phyloP scores from a whole-genome alignment of 805 yeast species.

The Barnettozyma pratensis region DNA sequence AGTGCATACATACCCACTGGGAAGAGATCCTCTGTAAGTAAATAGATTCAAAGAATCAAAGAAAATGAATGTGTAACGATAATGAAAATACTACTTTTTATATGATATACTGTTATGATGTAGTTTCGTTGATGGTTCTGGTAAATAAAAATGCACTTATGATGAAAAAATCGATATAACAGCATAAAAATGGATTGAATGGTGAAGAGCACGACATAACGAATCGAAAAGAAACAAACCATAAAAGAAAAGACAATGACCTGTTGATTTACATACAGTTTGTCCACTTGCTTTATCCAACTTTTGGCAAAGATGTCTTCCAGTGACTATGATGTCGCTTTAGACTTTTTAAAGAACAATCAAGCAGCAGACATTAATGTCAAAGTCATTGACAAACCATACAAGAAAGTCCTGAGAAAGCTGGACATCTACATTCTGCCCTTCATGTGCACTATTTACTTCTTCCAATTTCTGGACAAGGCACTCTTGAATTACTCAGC shows the following conservation, averaged over 20 bases:
- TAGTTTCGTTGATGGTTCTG: not conserved
- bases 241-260: too few relatives aligned
- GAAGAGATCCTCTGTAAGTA: conserved; percentile 2
- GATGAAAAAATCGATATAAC: not conserved
- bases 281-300: too few relatives aligned
- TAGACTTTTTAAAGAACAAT: conserved; percentile 4
- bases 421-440: conserved; percentile 16
- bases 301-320: too few relatives aligned
- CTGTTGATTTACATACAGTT: too few relatives aligned
- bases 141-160: not conserved
- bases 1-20: conserved; percentile 4
- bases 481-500: conserved; percentile 53
- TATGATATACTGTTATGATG: not conserved
- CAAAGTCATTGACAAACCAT: not conserved
- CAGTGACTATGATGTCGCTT: conserved; percentile 7
- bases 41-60: not conserved
- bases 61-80: conserved; percentile 1
- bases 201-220: not conserved
- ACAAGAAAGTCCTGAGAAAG: conserved; percentile 10
- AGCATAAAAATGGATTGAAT: not conserved
- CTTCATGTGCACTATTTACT: conserved; percentile 43
- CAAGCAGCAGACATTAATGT: not conserved
- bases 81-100: not conserved
- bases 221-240: too few relatives aligned
- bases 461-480: conserved; percentile 53